These are phyloP conservation scores for Noccaea bulbosa DNA, from an alignment of 345 rosid species.

Conservation along the genomic window DNA sequence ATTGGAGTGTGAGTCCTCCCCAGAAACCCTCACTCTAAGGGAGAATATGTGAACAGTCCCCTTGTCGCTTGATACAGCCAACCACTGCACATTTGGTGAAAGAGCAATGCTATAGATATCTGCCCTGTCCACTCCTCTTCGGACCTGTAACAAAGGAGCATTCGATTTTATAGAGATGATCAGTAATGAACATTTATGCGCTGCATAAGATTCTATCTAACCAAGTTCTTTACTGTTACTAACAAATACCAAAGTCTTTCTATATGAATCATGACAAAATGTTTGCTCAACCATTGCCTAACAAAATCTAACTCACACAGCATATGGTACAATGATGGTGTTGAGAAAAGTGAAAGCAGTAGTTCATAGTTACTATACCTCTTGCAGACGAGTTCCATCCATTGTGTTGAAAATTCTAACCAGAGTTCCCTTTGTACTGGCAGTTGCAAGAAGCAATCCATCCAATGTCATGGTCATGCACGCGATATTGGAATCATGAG, in stretches of 20 bases:
- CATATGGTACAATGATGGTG: constrained; percentile 5
- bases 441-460: constrained; percentile 91
- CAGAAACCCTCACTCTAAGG: constrained; percentile 78
- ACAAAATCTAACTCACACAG: constrained; percentile 3
- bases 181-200: constrained; percentile 6
- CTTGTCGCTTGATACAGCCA: constrained; percentile 89
- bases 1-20: constrained; percentile 63
- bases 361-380: constrained; percentile 54
- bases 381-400: constrained; percentile 90
- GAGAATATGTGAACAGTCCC: constrained; percentile 87
- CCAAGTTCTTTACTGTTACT: not conserved
- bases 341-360: constrained; percentile 19
- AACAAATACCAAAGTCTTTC: constrained; percentile 8
- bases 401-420: constrained; percentile 89
- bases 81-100: constrained; percentile 80
- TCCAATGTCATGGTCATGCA: constrained; percentile 85
- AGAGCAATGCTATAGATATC: constrained; percentile 81
- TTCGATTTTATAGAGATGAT: not conserved
- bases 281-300: constrained; percentile 6
- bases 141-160: constrained; percentile 56
- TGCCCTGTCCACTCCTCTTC: constrained; percentile 92
- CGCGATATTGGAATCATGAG: constrained; percentile 80
- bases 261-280: not conserved
- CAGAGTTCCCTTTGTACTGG: constrained; percentile 88
- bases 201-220: not conserved